These are phyloP conservation scores for Kickxella alabastrina DNA, from an alignment of 192 early-diverging fungal species.

Conservation along the genomic window DNA sequence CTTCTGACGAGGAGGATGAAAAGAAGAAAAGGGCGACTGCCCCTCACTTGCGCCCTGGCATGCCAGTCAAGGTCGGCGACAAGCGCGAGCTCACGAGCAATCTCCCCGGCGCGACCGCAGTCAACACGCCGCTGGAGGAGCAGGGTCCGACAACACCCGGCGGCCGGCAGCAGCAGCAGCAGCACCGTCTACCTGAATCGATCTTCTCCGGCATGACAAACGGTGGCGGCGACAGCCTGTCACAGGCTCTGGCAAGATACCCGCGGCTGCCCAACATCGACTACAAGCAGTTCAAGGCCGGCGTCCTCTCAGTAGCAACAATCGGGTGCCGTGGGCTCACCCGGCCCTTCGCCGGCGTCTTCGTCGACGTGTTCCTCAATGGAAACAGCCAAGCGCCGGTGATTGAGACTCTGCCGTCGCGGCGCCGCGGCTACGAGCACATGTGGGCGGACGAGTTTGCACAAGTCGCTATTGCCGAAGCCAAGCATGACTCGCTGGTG, in stretches of 20 bases:
- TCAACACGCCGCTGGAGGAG: slow-evolving; percentile 3
- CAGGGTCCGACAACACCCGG: background rate
- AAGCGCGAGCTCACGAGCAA: background rate
- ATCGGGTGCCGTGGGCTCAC: slow-evolving; percentile 47
- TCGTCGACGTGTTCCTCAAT: slow-evolving; percentile 46
- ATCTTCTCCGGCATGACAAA: slow-evolving; percentile 47
- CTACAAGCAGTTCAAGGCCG: slow-evolving; percentile 46
- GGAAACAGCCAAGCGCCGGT: slow-evolving; percentile 46
- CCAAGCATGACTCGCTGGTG: slow-evolving; percentile 27
- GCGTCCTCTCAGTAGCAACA: slow-evolving; percentile 39
- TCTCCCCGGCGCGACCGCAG: background rate
- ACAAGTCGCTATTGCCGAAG: slow-evolving; percentile 45
- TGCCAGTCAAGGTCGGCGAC: background rate
- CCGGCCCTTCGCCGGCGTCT: slow-evolving; percentile 49
- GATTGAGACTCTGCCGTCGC: slow-evolving; percentile 42
- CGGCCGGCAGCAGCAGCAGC: too few relatives aligned
- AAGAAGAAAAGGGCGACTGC: slow-evolving; percentile 5
- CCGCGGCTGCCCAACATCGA: slow-evolving; percentile 51
- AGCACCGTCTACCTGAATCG: slow-evolving; percentile 17
- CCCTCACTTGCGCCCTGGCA: background rate
- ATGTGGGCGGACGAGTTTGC: slow-evolving; percentile 50
- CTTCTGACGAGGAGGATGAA: background rate
- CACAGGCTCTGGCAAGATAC: slow-evolving; percentile 42
- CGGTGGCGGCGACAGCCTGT: slow-evolving; percentile 22
- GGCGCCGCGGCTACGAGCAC: slow-evolving; percentile 45